Conservation (phyloP, 2,329 filamentous ascomycete genomes). For the Mollisia scopiformis region DNA sequence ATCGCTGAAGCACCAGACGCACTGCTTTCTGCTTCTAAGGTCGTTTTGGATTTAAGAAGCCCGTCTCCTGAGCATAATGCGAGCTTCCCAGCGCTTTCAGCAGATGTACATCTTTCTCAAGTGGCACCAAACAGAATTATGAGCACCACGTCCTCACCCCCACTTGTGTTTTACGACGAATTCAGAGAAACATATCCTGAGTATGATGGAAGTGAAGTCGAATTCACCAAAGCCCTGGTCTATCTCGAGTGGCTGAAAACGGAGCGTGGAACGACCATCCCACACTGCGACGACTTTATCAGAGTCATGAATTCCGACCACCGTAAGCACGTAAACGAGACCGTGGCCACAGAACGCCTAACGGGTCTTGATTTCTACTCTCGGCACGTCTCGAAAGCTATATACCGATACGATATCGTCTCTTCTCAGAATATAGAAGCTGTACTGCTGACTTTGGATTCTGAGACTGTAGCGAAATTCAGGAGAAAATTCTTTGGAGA, state of each 20-base stretch:
- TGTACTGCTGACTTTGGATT: neutral
- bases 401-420: neutral
- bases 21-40: neutral
- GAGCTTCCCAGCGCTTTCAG: neutral
- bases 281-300: conserved; percentile 3
- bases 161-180: neutral
- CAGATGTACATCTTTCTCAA: neutral
- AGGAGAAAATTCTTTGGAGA: neutral
- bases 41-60: neutral
- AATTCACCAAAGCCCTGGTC: neutral
- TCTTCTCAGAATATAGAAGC: neutral
- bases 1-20: neutral
- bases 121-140: neutral
- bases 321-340: neutral
- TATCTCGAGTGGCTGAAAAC: conserved; percentile 2
- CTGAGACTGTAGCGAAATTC: neutral
- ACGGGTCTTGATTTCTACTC: neutral
- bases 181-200: neutral
- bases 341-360: neutral
- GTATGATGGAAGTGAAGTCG: neutral
- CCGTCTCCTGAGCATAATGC: neutral
- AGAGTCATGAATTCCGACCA: neutral
- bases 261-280: neutral
- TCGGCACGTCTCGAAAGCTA: neutral
- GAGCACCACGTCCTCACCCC: neutral